Evolutionary conservation across 2,329 filamentous ascomycete genomes (phyloP).

Genomic region (Aspergillus ibericus): DNA sequence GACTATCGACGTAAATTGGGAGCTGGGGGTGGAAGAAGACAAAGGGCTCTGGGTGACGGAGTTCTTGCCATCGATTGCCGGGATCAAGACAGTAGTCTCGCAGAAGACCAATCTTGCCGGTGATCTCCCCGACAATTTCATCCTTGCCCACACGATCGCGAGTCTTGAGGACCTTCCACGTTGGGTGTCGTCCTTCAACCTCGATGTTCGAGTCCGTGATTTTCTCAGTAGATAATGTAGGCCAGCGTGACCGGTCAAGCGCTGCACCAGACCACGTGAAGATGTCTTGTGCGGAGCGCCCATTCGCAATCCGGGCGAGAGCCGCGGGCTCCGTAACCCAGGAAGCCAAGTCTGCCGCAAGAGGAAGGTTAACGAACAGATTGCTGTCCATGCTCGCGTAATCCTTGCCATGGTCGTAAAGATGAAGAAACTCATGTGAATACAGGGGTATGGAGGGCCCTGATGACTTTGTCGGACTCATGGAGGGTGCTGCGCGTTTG

Average conservation of each 20-base stretch:
- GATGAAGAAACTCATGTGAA: slow-evolving; percentile 71
- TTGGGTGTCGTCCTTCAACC: slow-evolving; percentile 59
- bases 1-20: slow-evolving; percentile 89
- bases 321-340: slow-evolving; percentile 77
- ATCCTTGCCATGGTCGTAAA: slow-evolving; percentile 65
- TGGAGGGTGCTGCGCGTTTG: slow-evolving; percentile 62
- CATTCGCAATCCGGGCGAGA: slow-evolving; percentile 67
- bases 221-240: slow-evolving; percentile 53
- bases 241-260: slow-evolving; percentile 56
- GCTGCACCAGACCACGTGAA: slow-evolving; percentile 63
- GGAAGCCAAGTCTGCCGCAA: slow-evolving; percentile 70
- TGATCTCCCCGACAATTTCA: slow-evolving; percentile 69
- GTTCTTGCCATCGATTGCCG: slow-evolving; percentile 66
- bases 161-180: slow-evolving; percentile 64
- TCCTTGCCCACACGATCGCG: slow-evolving; percentile 52
- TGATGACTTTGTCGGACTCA: slow-evolving; percentile 69
- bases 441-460: slow-evolving; percentile 67
- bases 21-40: slow-evolving; percentile 86
- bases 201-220: slow-evolving; percentile 51
- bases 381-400: slow-evolving; percentile 67
- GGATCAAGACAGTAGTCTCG: slow-evolving; percentile 68
- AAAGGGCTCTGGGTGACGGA: slow-evolving; percentile 63
- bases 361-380: slow-evolving; percentile 71
- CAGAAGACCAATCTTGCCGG: slow-evolving; percentile 72
- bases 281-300: slow-evolving; percentile 63